A percentile compares a stretch with the other conserved stretches of the same genome.
phyloP scores from a whole-genome alignment of 2,329 filamentous ascomycete species.

The Fonsecaea multimorphosa region DNA sequence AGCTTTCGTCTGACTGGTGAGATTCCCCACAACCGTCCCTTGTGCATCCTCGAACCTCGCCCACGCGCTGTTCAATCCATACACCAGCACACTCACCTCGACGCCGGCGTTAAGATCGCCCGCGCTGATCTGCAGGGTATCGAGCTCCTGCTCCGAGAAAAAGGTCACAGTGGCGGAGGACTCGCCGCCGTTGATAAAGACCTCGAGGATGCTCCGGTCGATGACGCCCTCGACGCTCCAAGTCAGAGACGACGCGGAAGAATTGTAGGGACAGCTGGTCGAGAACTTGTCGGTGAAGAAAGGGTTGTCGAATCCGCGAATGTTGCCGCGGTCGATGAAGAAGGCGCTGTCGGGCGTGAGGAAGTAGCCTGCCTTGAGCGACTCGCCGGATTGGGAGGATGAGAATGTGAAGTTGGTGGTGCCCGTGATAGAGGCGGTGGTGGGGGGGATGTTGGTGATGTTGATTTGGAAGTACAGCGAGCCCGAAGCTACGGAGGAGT shows the following conservation, averaged over 20 bases:
- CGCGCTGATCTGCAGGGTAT: neutral
- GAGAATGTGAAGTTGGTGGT: neutral
- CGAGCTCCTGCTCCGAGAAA: conserved; percentile 49
- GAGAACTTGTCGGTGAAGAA: conserved; percentile 60
- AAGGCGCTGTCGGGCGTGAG: neutral
- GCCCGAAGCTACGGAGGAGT: neutral
- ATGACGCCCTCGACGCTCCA: conserved; percentile 55
- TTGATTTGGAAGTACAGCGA: conserved; percentile 1
- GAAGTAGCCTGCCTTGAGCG: neutral
- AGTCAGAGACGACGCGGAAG: conserved; percentile 45
- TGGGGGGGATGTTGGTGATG: neutral
- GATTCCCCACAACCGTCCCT: neutral
- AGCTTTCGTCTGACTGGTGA: neutral
- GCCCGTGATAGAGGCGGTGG: neutral
- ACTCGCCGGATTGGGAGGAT: neutral
- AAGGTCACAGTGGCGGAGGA: conserved; percentile 59
- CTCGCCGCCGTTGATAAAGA: conserved; percentile 61
- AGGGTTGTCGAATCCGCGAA: neutral
- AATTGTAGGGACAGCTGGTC: conserved; percentile 38
- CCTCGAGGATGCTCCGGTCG: conserved; percentile 62
- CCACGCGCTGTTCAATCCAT: neutral
- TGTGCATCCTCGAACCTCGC: neutral
- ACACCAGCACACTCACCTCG: neutral
- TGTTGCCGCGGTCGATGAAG: neutral
- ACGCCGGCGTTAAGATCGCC: neutral